Evolutionary conservation across 805 yeast species (phyloP).

Genomic region (Candida morakotiae): DNA sequence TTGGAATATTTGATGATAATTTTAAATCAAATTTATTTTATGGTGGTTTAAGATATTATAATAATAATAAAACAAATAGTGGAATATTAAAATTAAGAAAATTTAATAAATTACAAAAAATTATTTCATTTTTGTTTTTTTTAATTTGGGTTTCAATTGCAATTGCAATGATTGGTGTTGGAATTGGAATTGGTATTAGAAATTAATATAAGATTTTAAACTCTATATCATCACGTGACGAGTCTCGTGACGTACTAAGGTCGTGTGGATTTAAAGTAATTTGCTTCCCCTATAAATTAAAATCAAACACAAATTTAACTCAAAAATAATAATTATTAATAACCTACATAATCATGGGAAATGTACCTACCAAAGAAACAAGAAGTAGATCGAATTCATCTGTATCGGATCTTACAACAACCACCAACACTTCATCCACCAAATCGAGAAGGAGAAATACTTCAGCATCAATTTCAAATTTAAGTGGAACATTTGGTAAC

Average conservation of each 20-base stretch:
- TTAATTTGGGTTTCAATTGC: constrained; percentile 28
- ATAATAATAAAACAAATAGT: constrained; percentile 2
- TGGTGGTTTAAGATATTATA: constrained; percentile 15
- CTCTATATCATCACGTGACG: neutral
- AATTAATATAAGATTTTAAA: neutral
- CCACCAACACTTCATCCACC: constrained; percentile 3
- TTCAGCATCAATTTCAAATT: constrained; percentile 7
- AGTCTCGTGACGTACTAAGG: neutral
- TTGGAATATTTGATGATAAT: constrained; percentile 33
- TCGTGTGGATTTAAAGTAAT: constrained; percentile 3
- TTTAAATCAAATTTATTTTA: constrained; percentile 11
- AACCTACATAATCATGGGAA: constrained; percentile 30
- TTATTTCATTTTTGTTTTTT: constrained; percentile 26
- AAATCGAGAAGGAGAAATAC: constrained; percentile 18
- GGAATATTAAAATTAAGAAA: constrained; percentile 9
- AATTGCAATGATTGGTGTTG: constrained; percentile 38
- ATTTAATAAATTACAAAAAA: constrained; percentile 25
- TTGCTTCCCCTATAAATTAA: constrained; percentile 2
- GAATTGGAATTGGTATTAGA: constrained; percentile 27
- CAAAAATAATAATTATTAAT: neutral
- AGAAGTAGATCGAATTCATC: constrained; percentile 26
- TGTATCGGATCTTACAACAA: constrained; percentile 6
- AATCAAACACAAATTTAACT: constrained; percentile 1
- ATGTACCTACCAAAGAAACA: constrained; percentile 40
- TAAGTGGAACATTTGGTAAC: too few species aligned